Conservation (phyloP, 2,329 filamentous ascomycete genomes). For the Sclerotinia spermophila region DNA sequence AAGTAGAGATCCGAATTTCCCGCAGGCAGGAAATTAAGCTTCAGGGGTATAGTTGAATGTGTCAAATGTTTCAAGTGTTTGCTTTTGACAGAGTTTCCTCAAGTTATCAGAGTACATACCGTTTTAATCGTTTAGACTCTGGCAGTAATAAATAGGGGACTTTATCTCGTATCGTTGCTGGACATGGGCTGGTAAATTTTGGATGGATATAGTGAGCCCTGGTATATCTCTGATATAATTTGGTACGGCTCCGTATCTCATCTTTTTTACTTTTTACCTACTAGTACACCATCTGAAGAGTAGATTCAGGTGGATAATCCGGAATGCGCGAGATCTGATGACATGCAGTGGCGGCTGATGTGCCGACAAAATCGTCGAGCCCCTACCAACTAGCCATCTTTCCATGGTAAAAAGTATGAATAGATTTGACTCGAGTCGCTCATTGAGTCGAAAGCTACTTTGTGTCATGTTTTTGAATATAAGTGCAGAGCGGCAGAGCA, state of each 20-base stretch:
- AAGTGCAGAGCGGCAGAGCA: background rate
- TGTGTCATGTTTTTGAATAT: background rate
- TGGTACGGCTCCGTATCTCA: background rate
- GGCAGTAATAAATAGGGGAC: background rate
- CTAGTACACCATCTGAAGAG: background rate
- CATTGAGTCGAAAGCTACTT: background rate
- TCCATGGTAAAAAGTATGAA: background rate
- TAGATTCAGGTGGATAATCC: background rate
- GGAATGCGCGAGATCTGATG: background rate
- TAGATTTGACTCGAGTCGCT: background rate
- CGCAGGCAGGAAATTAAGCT: background rate
- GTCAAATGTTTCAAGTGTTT: constrained; percentile 4
- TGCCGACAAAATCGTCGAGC: background rate
- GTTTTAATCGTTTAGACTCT: background rate
- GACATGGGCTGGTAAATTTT: background rate
- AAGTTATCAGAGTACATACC: background rate
- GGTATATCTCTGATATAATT: background rate
- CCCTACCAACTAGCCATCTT: background rate
- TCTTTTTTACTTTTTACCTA: background rate
- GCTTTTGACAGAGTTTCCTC: background rate
- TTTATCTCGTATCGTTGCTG: background rate
- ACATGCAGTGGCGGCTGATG: background rate
- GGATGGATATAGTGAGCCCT: background rate
- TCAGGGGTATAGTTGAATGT: background rate
- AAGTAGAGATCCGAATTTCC: background rate